phyloP scores from a whole-genome alignment of 768 basidiomycete species.

The Fomitopsis pulvina region DNA sequence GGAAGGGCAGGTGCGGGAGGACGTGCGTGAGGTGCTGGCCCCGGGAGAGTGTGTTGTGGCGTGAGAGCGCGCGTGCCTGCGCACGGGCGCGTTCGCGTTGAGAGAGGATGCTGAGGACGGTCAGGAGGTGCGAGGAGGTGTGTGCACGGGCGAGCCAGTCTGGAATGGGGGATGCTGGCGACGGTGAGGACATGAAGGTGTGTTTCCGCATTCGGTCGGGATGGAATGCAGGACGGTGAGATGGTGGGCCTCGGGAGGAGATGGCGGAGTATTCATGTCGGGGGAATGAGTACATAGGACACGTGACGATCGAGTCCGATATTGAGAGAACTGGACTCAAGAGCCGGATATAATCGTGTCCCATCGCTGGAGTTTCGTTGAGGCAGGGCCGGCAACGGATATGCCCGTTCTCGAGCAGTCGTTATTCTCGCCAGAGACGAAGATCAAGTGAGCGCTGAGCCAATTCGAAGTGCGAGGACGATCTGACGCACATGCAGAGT shows the following conservation, averaged over 20 bases:
- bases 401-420: conserved; percentile 13
- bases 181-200: not conserved
- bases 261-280: no score
- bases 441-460: conserved; percentile 39
- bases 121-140: conserved; percentile 18
- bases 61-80: conserved; percentile 24
- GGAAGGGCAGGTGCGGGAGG: conserved; percentile 10
- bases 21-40: conserved; percentile 13
- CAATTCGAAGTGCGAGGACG: not conserved
- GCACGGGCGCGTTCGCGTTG: conserved; percentile 32
- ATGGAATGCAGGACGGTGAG: no score
- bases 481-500: conserved; percentile 41
- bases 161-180: conserved; percentile 3
- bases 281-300: no score
- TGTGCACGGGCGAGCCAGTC: conserved; percentile 23
- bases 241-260: no score
- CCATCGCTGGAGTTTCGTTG: no score
- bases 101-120: conserved; percentile 29
- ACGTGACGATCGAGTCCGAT: no score
- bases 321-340: no score
- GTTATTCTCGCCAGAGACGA: conserved; percentile 38
- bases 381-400: not conserved
- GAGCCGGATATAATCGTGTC: no score
- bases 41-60: conserved; percentile 16
- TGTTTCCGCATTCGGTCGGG: no score